These are phyloP conservation scores for Ceratocystis alfenasii DNA, from an alignment of 2,329 filamentous ascomycete species.

Conservation along the genomic window DNA sequence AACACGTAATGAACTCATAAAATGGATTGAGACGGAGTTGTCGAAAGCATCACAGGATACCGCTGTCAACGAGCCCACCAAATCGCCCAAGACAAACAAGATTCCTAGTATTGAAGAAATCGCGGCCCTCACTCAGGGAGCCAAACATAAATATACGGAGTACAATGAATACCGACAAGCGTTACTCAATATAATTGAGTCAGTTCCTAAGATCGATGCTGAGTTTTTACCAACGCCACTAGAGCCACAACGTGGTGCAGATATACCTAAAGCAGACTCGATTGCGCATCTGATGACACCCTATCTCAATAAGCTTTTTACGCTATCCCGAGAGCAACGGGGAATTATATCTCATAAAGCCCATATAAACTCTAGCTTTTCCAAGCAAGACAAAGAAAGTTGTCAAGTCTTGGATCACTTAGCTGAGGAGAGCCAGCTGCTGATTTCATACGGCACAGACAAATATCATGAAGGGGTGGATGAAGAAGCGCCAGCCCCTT, in stretches of 20 bases:
- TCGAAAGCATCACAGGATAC: conserved; percentile 18
- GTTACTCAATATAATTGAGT: conserved; percentile 27
- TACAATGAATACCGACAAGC: conserved; percentile 41
- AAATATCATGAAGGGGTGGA: conserved; percentile 21
- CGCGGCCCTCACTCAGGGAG: conserved; percentile 27
- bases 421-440: conserved; percentile 50
- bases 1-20: conserved; percentile 49
- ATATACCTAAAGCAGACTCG: conserved; percentile 22
- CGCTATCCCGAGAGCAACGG: conserved; percentile 45
- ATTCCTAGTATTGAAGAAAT: conserved; percentile 20
- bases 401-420: conserved; percentile 42
- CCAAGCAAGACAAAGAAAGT: conserved; percentile 41
- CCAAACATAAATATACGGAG: conserved; percentile 42
- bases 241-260: conserved; percentile 11
- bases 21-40: conserved; percentile 53
- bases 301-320: conserved; percentile 43
- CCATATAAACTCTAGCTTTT: conserved; percentile 40
- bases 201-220: conserved; percentile 15
- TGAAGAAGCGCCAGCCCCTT: conserved; percentile 24
- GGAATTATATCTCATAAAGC: conserved; percentile 46
- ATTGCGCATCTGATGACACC: conserved; percentile 40
- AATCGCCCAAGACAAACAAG: conserved; percentile 17
- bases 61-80: neutral
- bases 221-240: conserved; percentile 14
- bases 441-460: conserved; percentile 40